Evolutionary conservation across 2,329 filamentous ascomycete genomes (phyloP).

Genomic region (Dactylellina parvicollis): DNA sequence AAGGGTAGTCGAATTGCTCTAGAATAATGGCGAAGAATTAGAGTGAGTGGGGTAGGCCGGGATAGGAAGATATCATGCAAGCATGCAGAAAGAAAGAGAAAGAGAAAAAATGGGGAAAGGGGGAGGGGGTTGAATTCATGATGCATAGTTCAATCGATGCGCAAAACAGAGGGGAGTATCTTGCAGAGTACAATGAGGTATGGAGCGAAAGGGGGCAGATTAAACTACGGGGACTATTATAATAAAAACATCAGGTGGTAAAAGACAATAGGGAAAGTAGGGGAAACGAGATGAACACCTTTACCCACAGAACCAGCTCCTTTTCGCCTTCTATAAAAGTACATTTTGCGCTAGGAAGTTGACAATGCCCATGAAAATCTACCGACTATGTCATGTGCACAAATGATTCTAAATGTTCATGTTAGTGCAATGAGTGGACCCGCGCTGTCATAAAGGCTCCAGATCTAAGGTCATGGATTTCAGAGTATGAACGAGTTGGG

Average conservation of each 20-base stretch:
- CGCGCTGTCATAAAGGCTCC: background rate
- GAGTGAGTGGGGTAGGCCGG: slow-evolving; percentile 6
- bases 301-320: slow-evolving; percentile 52
- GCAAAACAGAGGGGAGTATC: too few species aligned
- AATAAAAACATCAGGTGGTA: too few species aligned
- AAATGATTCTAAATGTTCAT: slow-evolving; percentile 26
- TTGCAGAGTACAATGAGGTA: too few species aligned
- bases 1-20: slow-evolving; percentile 53
- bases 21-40: slow-evolving; percentile 7
- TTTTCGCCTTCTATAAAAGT: slow-evolving; percentile 54
- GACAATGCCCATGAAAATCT: slow-evolving; percentile 41
- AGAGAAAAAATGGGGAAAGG: background rate
- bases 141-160: too few species aligned
- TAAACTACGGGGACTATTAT: background rate
- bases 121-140: too few species aligned
- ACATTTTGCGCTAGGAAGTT: slow-evolving; percentile 46
- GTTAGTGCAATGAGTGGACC: slow-evolving; percentile 6
- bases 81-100: background rate
- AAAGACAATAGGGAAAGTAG: slow-evolving; percentile 1
- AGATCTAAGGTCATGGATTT: background rate
- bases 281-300: slow-evolving; percentile 41
- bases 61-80: too few species aligned
- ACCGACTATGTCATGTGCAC: slow-evolving; percentile 27
- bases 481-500: slow-evolving; percentile 47
- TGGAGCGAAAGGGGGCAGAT: background rate